A percentile compares a stretch with the other conserved stretches of the same genome.
phyloP scores from a whole-genome alignment of 257 asterid species.

The Nicotiana noctiflora region DNA sequence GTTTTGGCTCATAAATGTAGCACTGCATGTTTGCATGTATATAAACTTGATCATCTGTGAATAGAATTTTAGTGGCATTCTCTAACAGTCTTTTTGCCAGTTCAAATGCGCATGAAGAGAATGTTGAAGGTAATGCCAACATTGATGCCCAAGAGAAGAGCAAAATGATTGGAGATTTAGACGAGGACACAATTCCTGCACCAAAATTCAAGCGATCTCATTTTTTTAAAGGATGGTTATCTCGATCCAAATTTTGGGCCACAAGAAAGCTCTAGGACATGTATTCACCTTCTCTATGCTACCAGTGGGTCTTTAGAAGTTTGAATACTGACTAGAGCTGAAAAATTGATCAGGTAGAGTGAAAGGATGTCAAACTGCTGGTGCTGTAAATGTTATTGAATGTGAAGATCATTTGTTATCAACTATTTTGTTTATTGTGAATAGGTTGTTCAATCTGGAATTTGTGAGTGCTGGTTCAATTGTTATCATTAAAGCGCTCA shows the following conservation, averaged over 20 bases:
- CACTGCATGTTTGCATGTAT: background rate
- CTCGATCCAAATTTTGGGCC: constrained; percentile 24
- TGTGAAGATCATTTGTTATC: background rate
- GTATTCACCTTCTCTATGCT: background rate
- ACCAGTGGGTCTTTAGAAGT: background rate
- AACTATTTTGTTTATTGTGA: background rate
- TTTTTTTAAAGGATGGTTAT: constrained; percentile 29
- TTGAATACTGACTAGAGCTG: background rate
- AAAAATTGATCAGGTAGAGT: background rate
- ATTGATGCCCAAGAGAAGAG: constrained; percentile 13
- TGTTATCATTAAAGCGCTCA: background rate
- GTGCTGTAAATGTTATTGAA: background rate
- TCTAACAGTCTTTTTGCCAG: background rate
- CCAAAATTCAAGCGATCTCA: constrained; percentile 21
- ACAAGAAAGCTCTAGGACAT: constrained; percentile 2
- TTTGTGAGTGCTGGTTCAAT: background rate
- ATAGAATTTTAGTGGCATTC: background rate
- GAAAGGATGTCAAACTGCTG: background rate
- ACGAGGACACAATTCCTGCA: constrained; percentile 14
- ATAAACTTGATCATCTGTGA: background rate
- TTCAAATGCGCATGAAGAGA: background rate
- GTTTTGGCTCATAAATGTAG: background rate
- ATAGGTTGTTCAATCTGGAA: background rate
- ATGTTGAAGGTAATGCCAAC: background rate
- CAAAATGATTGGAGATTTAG: constrained; percentile 1